These are phyloP conservation scores for Sambucus nigra DNA, from an alignment of 129 eudicot species.

Conservation along the genomic window DNA sequence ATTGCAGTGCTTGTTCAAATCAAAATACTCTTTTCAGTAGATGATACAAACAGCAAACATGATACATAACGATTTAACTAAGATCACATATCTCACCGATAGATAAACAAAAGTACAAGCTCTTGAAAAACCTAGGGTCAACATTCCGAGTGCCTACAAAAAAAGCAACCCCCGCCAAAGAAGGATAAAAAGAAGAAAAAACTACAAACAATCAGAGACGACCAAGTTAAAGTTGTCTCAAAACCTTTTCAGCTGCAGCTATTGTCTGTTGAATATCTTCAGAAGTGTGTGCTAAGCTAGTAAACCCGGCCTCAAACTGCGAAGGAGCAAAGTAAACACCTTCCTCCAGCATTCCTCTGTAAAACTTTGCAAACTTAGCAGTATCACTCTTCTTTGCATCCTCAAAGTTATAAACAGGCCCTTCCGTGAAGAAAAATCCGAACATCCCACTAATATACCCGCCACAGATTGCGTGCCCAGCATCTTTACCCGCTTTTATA, in stretches of 20 bases:
- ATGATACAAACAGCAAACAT: too few species aligned
- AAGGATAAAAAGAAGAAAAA: background rate
- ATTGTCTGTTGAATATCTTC: constrained; percentile 75
- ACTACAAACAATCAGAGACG: background rate
- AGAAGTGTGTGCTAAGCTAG: constrained; percentile 64
- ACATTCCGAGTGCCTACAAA: constrained; percentile 14
- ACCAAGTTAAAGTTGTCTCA: constrained; percentile 33
- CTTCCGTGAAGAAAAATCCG: constrained; percentile 77
- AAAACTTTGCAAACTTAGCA: constrained; percentile 65
- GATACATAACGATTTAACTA: too few species aligned
- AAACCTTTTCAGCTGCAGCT: constrained; percentile 78
- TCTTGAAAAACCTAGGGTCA: constrained; percentile 8
- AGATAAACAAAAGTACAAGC: too few species aligned
- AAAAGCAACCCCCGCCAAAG: background rate
- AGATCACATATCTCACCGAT: too few species aligned
- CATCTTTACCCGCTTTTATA: constrained; percentile 49
- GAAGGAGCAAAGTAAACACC: constrained; percentile 94
- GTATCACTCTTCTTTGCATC: constrained; percentile 88
- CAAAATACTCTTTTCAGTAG: too few species aligned
- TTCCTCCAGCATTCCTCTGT: constrained; percentile 84
- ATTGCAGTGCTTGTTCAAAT: too few species aligned
- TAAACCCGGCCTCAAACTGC: constrained; percentile 92
- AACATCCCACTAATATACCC: constrained; percentile 80
- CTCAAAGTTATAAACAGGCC: constrained; percentile 67
- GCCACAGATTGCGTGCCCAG: constrained; percentile 71